These are phyloP conservation scores for Blastomyces gilchristii DNA, from an alignment of 2,329 filamentous ascomycete species.

Conservation along the genomic window DNA sequence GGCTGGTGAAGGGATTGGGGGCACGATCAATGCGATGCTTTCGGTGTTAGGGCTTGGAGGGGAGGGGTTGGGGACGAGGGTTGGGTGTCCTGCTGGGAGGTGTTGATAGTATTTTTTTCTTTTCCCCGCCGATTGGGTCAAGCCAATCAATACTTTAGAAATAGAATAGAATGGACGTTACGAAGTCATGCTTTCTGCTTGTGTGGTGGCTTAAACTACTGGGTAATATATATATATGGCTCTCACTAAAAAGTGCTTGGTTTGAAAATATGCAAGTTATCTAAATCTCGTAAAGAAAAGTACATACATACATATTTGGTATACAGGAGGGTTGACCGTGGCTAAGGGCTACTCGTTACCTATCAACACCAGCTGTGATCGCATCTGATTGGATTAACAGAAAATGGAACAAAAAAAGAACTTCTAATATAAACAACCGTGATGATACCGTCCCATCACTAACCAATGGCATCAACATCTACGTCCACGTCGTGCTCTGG, in stretches of 20 bases:
- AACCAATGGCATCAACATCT: slow-evolving; percentile 1
- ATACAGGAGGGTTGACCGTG: too few species aligned
- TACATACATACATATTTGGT: too few species aligned
- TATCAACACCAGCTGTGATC: not conserved
- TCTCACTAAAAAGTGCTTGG: too few species aligned
- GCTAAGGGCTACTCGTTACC: not conserved
- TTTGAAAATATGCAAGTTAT: not conserved
- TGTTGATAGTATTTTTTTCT: slow-evolving; percentile 3
- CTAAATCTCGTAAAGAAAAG: not conserved
- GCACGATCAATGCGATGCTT: slow-evolving; percentile 50
- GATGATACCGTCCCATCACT: not conserved
- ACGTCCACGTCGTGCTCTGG: not conserved
- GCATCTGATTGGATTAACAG: not conserved
- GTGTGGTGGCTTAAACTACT: not conserved
- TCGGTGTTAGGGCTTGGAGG: slow-evolving; percentile 30
- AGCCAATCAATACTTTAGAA: not conserved
- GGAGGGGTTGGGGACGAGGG: slow-evolving; percentile 31
- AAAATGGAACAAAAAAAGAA: not conserved
- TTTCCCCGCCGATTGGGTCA: not conserved
- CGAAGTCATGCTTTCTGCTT: not conserved
- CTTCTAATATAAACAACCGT: not conserved
- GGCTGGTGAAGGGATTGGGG: slow-evolving; percentile 54
- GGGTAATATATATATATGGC: not conserved
- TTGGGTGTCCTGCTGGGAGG: slow-evolving; percentile 32
- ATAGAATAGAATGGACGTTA: not conserved